Evolutionary conservation across 139 green algal species (phyloP), one percentile per base, ranked within the genome.

Genomic region (Closterium sp.): DNA sequence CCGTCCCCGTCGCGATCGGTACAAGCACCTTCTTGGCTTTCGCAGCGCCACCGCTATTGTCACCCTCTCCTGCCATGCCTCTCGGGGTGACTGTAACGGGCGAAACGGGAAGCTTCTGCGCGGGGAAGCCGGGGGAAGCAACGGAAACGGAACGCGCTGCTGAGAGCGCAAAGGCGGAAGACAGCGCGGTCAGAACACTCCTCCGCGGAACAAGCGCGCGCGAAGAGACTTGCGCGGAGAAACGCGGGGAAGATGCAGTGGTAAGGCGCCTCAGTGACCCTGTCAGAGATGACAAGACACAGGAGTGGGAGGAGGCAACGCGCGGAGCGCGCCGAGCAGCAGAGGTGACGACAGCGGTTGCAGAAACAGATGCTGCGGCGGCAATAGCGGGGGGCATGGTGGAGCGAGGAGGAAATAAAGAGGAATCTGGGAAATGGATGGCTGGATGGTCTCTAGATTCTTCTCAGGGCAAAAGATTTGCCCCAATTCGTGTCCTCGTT

Each of bases 1-100:
- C 98, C 0, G 91, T 96, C 1, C 98, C 97, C 30, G 96, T 90
- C 28, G 91, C 91, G 9, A 94, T 91, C n/a, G 91, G 91, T 21
- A 94, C 89, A 23, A 94, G 85, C 23, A 94, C 91, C 31, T 93
- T 90, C 31, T 81, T 86, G 55, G 55, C 1, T 19, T 76, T 76
- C 55, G 55, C 55, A 19, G 55, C 55, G 55, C 55, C 55, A 16
- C 55, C 55, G 55, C 55, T 76, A 4, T 76, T 76, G 55, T 76
- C 55, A 76, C 55, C 55, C 12, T 76, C 55, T 16, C 55, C 55
- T 1, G 55, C 55, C 55, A 76, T 76, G 55, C 16, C 55, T 76
- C 55, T 76, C 16, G 55, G 16, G 55, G 55, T 66, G 38, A 66
- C 3, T 66, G 38, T 23, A 66, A 66, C 38, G 38, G 9, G 38